Percentiles rank a stretch among this genome's conserved stretches.
Evolutionary conservation across 441 rosid species (phyloP).

Genomic region (Pelargonium cotyledonis): DNA sequence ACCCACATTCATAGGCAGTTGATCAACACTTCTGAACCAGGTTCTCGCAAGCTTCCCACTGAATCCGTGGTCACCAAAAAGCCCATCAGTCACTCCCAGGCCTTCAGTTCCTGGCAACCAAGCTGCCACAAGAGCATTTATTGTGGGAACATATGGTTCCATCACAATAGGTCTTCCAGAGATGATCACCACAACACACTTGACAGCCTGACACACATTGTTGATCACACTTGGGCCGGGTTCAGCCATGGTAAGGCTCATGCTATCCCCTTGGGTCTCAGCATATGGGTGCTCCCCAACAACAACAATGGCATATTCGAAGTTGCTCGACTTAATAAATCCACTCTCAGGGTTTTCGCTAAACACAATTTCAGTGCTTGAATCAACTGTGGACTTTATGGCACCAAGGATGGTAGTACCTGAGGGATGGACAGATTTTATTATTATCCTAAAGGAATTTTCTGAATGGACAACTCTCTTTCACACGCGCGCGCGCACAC

Average conservation of each 20-base stretch:
- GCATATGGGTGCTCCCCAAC: slow-evolving; percentile 41
- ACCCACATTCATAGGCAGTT: slow-evolving; percentile 38
- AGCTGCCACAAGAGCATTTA: slow-evolving; percentile 38
- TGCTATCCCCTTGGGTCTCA: slow-evolving; percentile 32
- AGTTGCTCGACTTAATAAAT: slow-evolving; percentile 24
- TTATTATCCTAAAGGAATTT: too few relatives aligned
- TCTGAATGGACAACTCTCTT: too few relatives aligned
- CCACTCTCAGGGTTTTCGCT: slow-evolving; percentile 18
- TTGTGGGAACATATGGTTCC: slow-evolving; percentile 25
- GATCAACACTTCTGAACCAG: slow-evolving; percentile 34
- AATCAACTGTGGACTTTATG: slow-evolving; percentile 24
- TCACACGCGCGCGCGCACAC: too few relatives aligned
- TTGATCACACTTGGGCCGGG: slow-evolving; percentile 26
- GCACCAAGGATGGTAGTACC: slow-evolving; percentile 31
- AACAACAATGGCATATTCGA: slow-evolving; percentile 27
- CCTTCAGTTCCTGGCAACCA: slow-evolving; percentile 45
- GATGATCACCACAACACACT: slow-evolving; percentile 35
- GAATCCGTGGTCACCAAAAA: slow-evolving; percentile 38
- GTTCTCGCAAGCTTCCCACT: slow-evolving; percentile 31
- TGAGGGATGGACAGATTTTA: too few relatives aligned
- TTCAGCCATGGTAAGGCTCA: slow-evolving; percentile 31
- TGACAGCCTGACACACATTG: slow-evolving; percentile 27
- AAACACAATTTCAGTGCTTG: slow-evolving; percentile 24
- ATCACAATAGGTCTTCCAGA: slow-evolving; percentile 33
- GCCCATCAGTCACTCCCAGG: slow-evolving; percentile 34